A percentile compares a stretch with the other conserved stretches of the same genome.
Conservation (phyloP, 2,329 filamentous ascomycete genomes). For the Neopestalotiopsis rosae region DNA sequence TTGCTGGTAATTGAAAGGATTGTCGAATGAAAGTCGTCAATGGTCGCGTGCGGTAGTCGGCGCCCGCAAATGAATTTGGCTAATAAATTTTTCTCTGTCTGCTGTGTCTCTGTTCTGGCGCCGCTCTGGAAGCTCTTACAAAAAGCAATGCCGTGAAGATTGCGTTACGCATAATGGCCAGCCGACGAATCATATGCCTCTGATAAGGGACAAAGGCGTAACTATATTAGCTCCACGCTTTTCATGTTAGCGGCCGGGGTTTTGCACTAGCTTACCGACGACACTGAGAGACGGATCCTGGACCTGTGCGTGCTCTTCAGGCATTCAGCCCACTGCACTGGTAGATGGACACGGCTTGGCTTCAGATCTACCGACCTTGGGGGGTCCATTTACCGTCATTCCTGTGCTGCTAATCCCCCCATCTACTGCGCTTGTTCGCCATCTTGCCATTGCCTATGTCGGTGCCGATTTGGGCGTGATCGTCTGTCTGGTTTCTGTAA, state of each 20-base stretch:
- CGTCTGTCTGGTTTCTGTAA: no score
- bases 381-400: background rate
- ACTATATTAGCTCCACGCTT: conserved; percentile 1
- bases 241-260: conserved; percentile 12
- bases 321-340: background rate
- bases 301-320: background rate
- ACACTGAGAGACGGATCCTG: background rate
- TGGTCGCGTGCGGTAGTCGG: background rate
- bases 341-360: background rate
- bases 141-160: conserved; percentile 18
- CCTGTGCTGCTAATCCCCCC: background rate
- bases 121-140: conserved; percentile 18
- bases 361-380: background rate
- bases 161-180: conserved; percentile 9
- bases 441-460: background rate
- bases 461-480: no score
- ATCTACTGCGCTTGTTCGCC: background rate
- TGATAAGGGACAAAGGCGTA: conserved; percentile 13
- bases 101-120: background rate
- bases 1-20: background rate
- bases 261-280: background rate
- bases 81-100: background rate
- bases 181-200: conserved; percentile 4
- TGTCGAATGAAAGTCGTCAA: background rate
- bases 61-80: background rate